Evolutionary conservation across 805 yeast species (phyloP), one percentile per base, ranked within the genome.

Genomic region (Clavispora asparagi): DNA sequence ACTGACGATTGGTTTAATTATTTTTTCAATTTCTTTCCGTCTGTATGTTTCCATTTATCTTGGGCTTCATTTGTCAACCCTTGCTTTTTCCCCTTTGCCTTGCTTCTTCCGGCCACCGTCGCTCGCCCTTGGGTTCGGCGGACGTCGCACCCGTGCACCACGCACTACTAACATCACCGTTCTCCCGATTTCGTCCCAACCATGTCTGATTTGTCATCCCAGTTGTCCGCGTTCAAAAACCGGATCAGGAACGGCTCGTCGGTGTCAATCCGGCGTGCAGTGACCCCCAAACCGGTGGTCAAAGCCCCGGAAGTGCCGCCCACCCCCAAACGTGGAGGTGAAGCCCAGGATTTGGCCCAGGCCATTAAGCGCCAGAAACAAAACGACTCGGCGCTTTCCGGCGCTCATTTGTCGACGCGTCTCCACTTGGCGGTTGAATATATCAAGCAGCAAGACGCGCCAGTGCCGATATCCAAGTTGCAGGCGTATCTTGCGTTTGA

Each of bases 391-490:
- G 48, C 56, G 32, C 59, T 70, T 49, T 63, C 73, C n/a, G 76
- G 76, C 1, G 61, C 87, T 54, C 95, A 87, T 62, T 76, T 85
- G 46, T 87, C 96, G 5, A 91, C 97, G 4, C 88, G 89, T 62
- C 74, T 94, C 44, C 83, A 88, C 59, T 79, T 90, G 61, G 97
- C 98, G 1, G 94, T 94, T 16, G 98, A 94, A 61, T 87, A 82
- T 61, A 82, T 94, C 50, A 91, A 89, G 65, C 66, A 68, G 41
- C 75, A 80, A 46, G 95, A 87, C 53, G 65, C 74, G 23, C 89
- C 97, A 0, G 82, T 91, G 1, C 65, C 80, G 6, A 74, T 88
- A 6, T 70, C 73, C 26, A 85, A 84, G 46, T 67, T 92, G 39
- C 82, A 82, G 58, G 76, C 79, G 38, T 84, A 87, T 57, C 67